Evolutionary conservation across 768 basidiomycete genomes (phyloP).

Genomic region (Tylopilus sp.): DNA sequence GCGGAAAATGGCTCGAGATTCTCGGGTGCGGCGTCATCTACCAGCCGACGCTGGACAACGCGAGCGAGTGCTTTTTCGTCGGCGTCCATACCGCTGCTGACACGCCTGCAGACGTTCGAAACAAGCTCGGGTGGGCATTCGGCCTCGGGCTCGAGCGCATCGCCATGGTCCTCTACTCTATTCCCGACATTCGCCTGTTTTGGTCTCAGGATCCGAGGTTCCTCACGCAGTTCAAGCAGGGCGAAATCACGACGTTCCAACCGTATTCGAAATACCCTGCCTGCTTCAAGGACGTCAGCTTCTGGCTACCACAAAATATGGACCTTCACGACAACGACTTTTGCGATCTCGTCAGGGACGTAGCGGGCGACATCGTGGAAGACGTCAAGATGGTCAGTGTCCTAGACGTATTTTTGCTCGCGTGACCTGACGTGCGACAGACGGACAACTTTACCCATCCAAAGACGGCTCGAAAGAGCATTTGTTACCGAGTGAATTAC

Average conservation of each 20-base stretch:
- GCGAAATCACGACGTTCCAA: constrained; percentile 77
- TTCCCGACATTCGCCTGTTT: constrained; percentile 97
- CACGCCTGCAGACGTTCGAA: constrained; percentile 52
- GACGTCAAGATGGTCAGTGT: constrained; percentile 71
- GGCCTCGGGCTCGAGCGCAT: constrained; percentile 96
- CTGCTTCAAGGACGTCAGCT: constrained; percentile 92
- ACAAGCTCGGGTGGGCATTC: constrained; percentile 97
- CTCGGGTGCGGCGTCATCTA: constrained; percentile 90
- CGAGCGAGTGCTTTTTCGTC: constrained; percentile 54
- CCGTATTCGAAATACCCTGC: constrained; percentile 92
- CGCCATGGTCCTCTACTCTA: constrained; percentile 95
- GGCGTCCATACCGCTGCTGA: constrained; percentile 6
- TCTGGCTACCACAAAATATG: constrained; percentile 71
- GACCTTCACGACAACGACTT: constrained; percentile 92
- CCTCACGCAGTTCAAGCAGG: constrained; percentile 77
- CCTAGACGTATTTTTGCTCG: neutral
- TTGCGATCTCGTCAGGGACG: constrained; percentile 90
- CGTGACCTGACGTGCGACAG: constrained; percentile 40
- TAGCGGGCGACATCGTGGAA: constrained; percentile 90
- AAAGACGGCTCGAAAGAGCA: constrained; percentile 72
- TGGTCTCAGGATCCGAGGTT: constrained; percentile 92
- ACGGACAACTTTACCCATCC: constrained; percentile 91
- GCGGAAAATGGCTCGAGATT: constrained; percentile 96
- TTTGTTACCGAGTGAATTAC: constrained; percentile 91
- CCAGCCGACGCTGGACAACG: constrained; percentile 83